Conservation (phyloP, 2,329 filamentous ascomycete genomes). For the Colletotrichum navitas region DNA sequence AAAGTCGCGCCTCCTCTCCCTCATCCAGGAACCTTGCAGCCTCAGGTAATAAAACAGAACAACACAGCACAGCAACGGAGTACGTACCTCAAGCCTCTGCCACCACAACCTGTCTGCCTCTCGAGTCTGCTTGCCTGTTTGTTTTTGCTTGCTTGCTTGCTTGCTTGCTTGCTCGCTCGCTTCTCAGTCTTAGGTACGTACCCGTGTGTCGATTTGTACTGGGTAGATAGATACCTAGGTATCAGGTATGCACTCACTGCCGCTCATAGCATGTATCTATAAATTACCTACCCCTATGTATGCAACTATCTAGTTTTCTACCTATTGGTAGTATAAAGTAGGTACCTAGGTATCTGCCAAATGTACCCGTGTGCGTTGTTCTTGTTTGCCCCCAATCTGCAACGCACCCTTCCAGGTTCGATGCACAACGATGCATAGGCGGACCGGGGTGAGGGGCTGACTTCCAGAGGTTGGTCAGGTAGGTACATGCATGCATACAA, state of each 20-base stretch:
- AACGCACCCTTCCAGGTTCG: neutral
- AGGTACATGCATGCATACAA: no score
- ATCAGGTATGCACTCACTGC: neutral
- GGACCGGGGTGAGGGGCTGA: neutral
- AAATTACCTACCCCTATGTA: neutral
- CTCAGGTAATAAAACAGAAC: constrained; percentile 2
- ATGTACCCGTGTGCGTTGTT: neutral
- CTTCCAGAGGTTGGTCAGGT: neutral
- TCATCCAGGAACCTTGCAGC: constrained; percentile 15
- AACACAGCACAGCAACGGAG: neutral
- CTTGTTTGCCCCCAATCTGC: neutral
- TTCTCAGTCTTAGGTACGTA: neutral
- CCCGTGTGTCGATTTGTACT: neutral
- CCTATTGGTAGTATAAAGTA: no score
- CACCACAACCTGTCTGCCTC: neutral
- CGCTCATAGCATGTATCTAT: neutral
- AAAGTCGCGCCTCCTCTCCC: constrained; percentile 1
- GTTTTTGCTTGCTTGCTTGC: neutral
- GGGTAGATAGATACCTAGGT: no score
- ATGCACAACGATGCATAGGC: neutral
- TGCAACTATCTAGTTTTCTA: neutral
- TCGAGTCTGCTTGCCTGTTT: neutral
- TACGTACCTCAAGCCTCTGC: constrained; percentile 4
- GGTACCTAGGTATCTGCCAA: no score
- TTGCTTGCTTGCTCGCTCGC: neutral